Base-by-base conservation (phyloP, 1,139 yeast genomes). In the Yamadazyma mexicana region DNA sequence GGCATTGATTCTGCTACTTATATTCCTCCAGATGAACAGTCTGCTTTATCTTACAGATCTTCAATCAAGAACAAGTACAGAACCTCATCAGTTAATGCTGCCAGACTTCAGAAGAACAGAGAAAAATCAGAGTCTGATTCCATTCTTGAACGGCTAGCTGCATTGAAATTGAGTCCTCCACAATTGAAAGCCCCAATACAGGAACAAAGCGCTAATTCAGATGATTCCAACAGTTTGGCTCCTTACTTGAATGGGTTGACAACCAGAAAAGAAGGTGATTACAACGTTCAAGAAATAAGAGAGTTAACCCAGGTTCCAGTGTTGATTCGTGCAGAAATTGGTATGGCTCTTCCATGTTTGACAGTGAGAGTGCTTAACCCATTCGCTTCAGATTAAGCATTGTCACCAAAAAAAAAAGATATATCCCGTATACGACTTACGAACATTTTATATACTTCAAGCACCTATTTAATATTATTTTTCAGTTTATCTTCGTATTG, bases 331-430 rank as follows among this genome's bases (percentile, higher is more conserved):
- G 95, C 97, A 0, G 98, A 91, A 61, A 80, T 89, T 40, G 97
- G 96, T 38, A 88, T 87, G 91, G 89, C 95, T 1, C 73, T 92
- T 43, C 98, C 98, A 12, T 91, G 98, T 60, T 75, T 92, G 56
- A 87, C 97, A 3, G 96, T 92, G 10, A 79, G 96, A 55, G 85
- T 92, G n/a, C 72, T 91, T 55, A 92, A 92, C 55, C 98, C 98
- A 27, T 92, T 89, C 61, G 60, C 67, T 31, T 33, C 36, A 4
- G 45, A 39, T 17, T 39, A 40, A 29, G 18, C 14, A 20, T 20
- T 20, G 8, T 5, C 5, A 20, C 8, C 5, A 8, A 20, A 20
- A 20, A 8, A 20, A 20, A 20, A 20, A 20, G n/a, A n/a, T n/a
- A n/a, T n/a, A n/a, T n/a, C n/a, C n/a, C n/a, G 34, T 34, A 39